Conservation (phyloP, 164 flowering plant species). For the Piper betle region DNA sequence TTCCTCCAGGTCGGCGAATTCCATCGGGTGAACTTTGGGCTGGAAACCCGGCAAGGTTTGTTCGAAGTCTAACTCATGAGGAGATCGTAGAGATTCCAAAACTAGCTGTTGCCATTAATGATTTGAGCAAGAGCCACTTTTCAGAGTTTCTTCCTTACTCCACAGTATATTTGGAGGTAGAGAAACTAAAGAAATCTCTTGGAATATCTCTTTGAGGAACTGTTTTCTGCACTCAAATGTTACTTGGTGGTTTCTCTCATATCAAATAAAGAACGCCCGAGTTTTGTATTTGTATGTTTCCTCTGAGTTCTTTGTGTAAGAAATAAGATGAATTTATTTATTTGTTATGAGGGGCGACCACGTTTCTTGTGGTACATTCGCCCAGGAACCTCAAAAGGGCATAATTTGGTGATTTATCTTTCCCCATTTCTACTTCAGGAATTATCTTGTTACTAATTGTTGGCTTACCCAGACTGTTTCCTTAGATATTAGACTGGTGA, state of each 20-base stretch:
- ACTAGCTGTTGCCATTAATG: constrained; percentile 85
- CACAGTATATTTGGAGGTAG: constrained; percentile 88
- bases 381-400: too few species aligned
- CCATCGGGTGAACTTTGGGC: constrained; percentile 97
- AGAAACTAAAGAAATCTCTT: constrained; percentile 73
- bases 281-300: too few species aligned
- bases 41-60: constrained; percentile 94
- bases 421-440: too few species aligned
- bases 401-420: too few species aligned
- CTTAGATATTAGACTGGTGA: too few species aligned
- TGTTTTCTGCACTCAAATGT: neutral
- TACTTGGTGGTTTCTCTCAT: constrained; percentile 3
- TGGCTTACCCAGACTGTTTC: too few species aligned
- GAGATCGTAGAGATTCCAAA: constrained; percentile 85
- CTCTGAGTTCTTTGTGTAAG: too few species aligned
- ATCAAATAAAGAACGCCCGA: constrained; percentile 6
- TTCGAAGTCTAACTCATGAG: constrained; percentile 67
- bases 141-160: constrained; percentile 88
- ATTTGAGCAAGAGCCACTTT: constrained; percentile 67
- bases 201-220: constrained; percentile 48
- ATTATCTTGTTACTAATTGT: too few species aligned
- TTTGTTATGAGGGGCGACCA: too few species aligned
- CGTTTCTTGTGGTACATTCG: too few species aligned
- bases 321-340: too few species aligned
- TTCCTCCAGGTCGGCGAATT: constrained; percentile 91